Evolutionary conservation across 163 green algal species (phyloP), one percentile per base, ranked within the genome.

Genomic region (Chlorella variabilis): DNA sequence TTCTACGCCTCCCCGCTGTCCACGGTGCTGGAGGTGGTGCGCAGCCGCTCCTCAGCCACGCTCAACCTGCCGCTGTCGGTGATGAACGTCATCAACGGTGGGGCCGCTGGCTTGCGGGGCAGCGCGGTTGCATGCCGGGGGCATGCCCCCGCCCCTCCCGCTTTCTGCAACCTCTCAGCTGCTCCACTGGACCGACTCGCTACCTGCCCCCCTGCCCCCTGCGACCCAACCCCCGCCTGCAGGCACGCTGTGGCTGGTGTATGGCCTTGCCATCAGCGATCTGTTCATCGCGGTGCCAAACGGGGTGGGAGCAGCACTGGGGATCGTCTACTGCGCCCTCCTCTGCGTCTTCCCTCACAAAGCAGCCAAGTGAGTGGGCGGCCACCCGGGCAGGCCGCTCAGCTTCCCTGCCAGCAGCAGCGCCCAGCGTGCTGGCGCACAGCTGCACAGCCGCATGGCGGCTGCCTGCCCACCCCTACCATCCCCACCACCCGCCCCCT

Each of bases 261-360:
- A 93, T 71, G 89, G 89, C 51, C 23, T 86, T 66, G 90, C 91
- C 33, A 83, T 92, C 13, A 31, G 42, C 17, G 90, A 95, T 62
- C 65, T 61, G 18, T 94, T 94, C 75, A 89, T 95, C 21, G 89
- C 78, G 56, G 80, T 86, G 2, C 91, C 91, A 31, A 95, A 95
- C 78, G 86, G 71, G 20, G 31, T 78, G 20, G 78, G 78, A 21
- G 41, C 71, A 11, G 11, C 73, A 31, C 54, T 84, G 67, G 67
- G 66, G 27, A 9, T 78, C 29, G 78, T 84, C n/a, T 75, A 77
- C 39, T 58, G 71, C 67, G 54, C 20, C 39, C 51, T 69, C 39
- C 51, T 84, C 54, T 58, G 23, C 33, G 33, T 31, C 31, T 84
- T 78, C n/a, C 71, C 75, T 0, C 54, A 56, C 13, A 70, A 29